Evolutionary conservation across 2,329 filamentous ascomycete species (phyloP), one percentile per base, ranked within the genome.

Genomic region (Cryphonectria radicalis): DNA sequence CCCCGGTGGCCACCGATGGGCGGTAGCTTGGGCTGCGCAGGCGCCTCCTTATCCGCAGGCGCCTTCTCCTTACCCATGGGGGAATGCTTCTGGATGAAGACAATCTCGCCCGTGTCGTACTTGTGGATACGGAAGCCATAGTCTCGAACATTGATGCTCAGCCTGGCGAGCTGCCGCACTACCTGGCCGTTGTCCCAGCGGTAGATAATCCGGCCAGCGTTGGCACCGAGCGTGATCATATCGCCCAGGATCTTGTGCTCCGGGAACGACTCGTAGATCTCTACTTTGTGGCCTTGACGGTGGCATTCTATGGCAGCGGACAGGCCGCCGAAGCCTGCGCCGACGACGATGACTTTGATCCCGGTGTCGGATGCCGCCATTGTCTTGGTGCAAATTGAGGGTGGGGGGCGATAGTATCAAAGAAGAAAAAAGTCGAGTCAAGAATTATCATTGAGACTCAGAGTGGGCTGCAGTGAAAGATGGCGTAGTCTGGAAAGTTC

Each of bases 161-260:
- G 43, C 43, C 43, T 50, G 17, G 43, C 43, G 17, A 50, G 43
- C 43, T 50, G 43, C 43, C 43, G 22, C 6, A 50, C 43, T 6
- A 50, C n/a, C 13, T 62, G 57, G 40, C 66, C 66, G 66, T 68
- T 50, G 37, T 62, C 55, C 66, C 66, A 68, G 40, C 66, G 53
- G 55, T 68, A 28, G 57, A 68, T 68, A 25, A 68, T 68, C 22
- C 66, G 57, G 55, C 66, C 66, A 22, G 66, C 55, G 14, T 68
- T 68, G 37, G 66, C 43, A 8, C 43, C 43, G 1, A 50, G 43
- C 19, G 43, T 50, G 17, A 50, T 50, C 43, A 50, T 50, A 22
- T 50, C 43, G 17, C 43, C 43, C 43, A 50, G 43, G 43, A 50
- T 50, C 43, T 50, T 50, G 43, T 50, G 43, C 43, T 50, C 43